A percentile compares a stretch with the other conserved stretches of the same genome.
Evolutionary conservation across 225 moss, liverwort and hornwort genomes (phyloP).

Genomic region (Sphagnum tenellum): DNA sequence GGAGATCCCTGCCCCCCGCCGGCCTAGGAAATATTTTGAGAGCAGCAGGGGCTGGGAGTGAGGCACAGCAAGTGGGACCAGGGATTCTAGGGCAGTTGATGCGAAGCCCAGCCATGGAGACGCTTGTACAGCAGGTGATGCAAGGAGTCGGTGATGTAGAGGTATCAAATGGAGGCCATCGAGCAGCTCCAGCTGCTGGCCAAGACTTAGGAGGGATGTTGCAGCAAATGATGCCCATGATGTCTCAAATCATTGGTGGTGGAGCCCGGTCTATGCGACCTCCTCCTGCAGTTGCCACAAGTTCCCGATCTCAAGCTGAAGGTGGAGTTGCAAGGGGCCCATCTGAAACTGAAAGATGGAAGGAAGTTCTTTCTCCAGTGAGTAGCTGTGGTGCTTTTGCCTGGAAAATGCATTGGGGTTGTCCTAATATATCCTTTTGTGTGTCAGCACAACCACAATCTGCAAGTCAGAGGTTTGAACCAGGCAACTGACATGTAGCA

Average conservation of each 20-base stretch:
- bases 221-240: slow-evolving; percentile 87
- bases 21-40: slow-evolving; percentile 30
- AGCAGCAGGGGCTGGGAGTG: slow-evolving; percentile 40
- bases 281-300: slow-evolving; percentile 28
- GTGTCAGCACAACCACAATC: not conserved
- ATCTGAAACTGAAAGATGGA: slow-evolving; percentile 55
- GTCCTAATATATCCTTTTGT: no score
- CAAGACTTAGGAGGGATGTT: slow-evolving; percentile 64
- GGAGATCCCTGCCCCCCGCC: slow-evolving; percentile 15
- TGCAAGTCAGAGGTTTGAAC: not conserved
- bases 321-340: slow-evolving; percentile 32
- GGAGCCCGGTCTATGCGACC: slow-evolving; percentile 34
- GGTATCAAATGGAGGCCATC: slow-evolving; percentile 27
- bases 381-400: slow-evolving; percentile 1
- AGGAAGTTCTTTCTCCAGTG: slow-evolving; percentile 73
- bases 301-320: slow-evolving; percentile 31
- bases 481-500: no score
- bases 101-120: slow-evolving; percentile 86
- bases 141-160: slow-evolving; percentile 59
- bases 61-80: slow-evolving; percentile 34
- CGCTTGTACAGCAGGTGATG: slow-evolving; percentile 75
- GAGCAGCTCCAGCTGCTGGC: slow-evolving; percentile 22
- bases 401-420: not conserved
- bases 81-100: slow-evolving; percentile 72
- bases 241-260: slow-evolving; percentile 80